Conservation (phyloP, 768 basidiomycete genomes). For the Mycena alexandri region DNA sequence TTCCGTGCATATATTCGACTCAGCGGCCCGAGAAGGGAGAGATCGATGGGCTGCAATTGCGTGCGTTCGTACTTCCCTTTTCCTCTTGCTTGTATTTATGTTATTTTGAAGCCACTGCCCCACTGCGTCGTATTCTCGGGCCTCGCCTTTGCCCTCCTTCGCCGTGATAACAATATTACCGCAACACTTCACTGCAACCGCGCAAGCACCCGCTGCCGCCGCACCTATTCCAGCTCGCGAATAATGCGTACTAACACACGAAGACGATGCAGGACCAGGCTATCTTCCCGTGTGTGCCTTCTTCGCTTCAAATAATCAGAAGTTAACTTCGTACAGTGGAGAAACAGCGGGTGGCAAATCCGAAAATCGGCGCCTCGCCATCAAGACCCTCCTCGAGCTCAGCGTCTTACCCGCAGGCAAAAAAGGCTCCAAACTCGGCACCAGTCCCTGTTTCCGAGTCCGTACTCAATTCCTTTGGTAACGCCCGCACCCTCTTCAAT, state of each 20-base stretch:
- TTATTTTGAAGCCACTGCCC: too few relatives aligned
- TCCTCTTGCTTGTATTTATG: too few relatives aligned
- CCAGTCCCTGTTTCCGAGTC: conserved; percentile 92
- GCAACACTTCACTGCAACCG: conserved; percentile 76
- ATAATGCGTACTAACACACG: conserved; percentile 97
- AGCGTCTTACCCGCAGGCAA: conserved; percentile 92
- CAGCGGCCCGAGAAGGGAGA: too few relatives aligned
- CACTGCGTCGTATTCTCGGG: too few relatives aligned
- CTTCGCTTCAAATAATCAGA: too few relatives aligned
- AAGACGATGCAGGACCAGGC: conserved; percentile 93
- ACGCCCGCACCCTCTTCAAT: conserved; percentile 92
- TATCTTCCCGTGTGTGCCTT: conserved; percentile 54
- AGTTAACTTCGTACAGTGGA: conserved; percentile 65
- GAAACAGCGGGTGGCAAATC: conserved; percentile 96
- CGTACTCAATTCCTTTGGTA: conserved; percentile 94
- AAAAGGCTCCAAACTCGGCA: conserved; percentile 90
- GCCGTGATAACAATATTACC: too few relatives aligned
- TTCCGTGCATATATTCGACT: too few relatives aligned
- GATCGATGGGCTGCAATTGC: too few relatives aligned
- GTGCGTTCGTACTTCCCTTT: too few relatives aligned
- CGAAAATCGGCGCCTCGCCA: conserved; percentile 87
- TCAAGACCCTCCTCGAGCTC: conserved; percentile 93
- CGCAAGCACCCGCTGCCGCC: conserved; percentile 76
- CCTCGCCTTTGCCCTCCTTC: too few relatives aligned
- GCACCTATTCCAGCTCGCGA: conserved; percentile 92